Percentiles rank a stretch among this genome's conserved stretches.
phyloP scores from a whole-genome alignment of 2,329 filamentous ascomycete genomes.

The Aschersonia sp. region DNA sequence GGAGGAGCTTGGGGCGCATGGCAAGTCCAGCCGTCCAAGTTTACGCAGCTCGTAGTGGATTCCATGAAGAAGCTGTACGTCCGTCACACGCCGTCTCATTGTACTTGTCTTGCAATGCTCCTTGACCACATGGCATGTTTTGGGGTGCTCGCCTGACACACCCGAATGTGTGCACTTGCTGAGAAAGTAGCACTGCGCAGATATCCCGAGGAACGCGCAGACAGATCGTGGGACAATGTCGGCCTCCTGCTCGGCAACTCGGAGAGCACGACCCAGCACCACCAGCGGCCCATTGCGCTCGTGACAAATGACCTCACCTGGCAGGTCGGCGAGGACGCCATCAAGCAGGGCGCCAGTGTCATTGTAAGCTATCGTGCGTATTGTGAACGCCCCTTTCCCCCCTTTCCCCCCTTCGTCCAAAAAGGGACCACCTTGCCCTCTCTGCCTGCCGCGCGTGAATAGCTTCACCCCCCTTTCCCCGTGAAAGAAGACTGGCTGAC shows the following conservation, averaged over 20 bases:
- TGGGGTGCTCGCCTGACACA: background rate
- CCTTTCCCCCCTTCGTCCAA: background rate
- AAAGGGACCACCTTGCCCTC: background rate
- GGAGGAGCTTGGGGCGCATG: slow-evolving; percentile 19
- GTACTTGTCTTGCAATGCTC: background rate
- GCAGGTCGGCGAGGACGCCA: slow-evolving; percentile 80
- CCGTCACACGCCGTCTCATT: no score
- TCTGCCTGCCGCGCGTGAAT: no score
- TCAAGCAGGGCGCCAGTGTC: slow-evolving; percentile 58
- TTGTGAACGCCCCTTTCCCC: background rate
- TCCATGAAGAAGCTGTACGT: slow-evolving; percentile 69
- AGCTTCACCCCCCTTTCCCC: background rate
- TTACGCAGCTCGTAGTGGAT: slow-evolving; percentile 49
- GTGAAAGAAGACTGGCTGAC: background rate
- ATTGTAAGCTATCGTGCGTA: slow-evolving; percentile 73
- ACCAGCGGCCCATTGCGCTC: slow-evolving; percentile 23
- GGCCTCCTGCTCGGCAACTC: slow-evolving; percentile 51
- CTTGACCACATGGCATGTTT: background rate
- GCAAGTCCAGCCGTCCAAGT: slow-evolving; percentile 22
- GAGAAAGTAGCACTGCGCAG: slow-evolving; percentile 25
- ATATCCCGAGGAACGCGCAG: slow-evolving; percentile 80
- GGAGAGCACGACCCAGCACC: slow-evolving; percentile 13
- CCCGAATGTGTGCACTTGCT: background rate
- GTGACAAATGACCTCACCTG: slow-evolving; percentile 81
- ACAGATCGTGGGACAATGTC: slow-evolving; percentile 93